phyloP scores from a whole-genome alignment of 1,139 yeast genomes.

The Diutina sp. region DNA sequence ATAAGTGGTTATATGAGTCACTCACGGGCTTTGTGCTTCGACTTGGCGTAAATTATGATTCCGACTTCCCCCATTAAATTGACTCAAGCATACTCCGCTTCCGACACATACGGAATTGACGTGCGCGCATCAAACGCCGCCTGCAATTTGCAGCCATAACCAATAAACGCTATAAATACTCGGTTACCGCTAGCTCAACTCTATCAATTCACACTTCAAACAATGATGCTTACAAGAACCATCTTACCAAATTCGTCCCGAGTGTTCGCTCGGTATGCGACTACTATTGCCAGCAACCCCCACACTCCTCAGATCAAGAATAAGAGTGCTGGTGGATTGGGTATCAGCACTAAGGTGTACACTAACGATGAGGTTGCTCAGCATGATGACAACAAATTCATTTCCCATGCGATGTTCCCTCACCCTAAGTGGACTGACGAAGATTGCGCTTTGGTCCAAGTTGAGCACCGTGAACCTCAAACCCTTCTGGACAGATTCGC shows the following conservation, averaged over 20 bases:
- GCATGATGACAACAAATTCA: conserved; percentile 7
- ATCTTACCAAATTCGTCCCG: not conserved
- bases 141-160: not conserved
- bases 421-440: conserved; percentile 39
- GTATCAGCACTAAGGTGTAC: not conserved
- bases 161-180: not conserved
- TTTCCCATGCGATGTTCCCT: conserved; percentile 37
- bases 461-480: conserved; percentile 41
- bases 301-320: not conserved
- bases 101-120: not conserved
- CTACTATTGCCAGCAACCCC: not conserved
- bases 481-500: conserved; percentile 43
- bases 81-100: not conserved
- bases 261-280: not conserved
- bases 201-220: not conserved
- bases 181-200: not conserved
- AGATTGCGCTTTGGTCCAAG: conserved; percentile 34
- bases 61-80: not conserved
- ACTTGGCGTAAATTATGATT: not conserved
- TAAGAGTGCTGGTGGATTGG: not conserved
- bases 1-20: not conserved
- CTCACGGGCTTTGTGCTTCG: not conserved
- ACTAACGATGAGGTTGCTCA: not conserved
- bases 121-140: not conserved
- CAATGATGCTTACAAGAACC: not conserved